These are phyloP conservation scores for Setaria italica DNA, from an alignment of 202 grass and related monocot genomes.

Conservation along the genomic window DNA sequence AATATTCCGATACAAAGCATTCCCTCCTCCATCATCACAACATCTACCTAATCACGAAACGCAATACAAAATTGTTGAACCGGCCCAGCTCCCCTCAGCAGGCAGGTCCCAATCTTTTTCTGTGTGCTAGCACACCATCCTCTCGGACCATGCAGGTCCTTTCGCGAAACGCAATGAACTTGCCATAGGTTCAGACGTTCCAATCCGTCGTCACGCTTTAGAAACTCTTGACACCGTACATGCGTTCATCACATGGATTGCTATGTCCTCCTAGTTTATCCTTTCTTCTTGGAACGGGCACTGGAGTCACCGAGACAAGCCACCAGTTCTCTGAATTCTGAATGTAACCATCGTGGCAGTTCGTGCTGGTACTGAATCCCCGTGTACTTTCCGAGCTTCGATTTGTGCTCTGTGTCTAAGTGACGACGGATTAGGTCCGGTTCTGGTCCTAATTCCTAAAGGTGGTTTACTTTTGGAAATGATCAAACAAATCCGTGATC, in stretches of 20 bases:
- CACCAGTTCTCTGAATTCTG: not conserved
- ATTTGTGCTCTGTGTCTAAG: not conserved
- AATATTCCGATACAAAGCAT: no score
- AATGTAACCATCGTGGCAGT: not conserved
- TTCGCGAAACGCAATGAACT: not conserved
- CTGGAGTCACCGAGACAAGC: not conserved
- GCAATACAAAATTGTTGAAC: no score
- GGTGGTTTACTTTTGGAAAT: not conserved
- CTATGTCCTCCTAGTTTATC: not conserved
- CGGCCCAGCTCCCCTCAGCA: not conserved
- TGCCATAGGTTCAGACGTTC: not conserved
- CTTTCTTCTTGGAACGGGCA: not conserved
- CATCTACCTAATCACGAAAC: not conserved
- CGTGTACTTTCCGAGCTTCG: not conserved
- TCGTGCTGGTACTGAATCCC: not conserved
- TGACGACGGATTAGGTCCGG: not conserved
- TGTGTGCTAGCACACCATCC: not conserved
- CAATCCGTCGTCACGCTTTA: not conserved
- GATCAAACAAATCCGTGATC: not conserved
- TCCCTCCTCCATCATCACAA: not conserved
- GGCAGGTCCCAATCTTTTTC: not conserved
- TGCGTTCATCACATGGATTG: not conserved
- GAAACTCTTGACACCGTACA: not conserved
- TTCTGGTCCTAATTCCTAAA: not conserved
- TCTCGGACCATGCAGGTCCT: not conserved